phyloP scores from a whole-genome alignment of 768 basidiomycete species.

The Russula vinacea region DNA sequence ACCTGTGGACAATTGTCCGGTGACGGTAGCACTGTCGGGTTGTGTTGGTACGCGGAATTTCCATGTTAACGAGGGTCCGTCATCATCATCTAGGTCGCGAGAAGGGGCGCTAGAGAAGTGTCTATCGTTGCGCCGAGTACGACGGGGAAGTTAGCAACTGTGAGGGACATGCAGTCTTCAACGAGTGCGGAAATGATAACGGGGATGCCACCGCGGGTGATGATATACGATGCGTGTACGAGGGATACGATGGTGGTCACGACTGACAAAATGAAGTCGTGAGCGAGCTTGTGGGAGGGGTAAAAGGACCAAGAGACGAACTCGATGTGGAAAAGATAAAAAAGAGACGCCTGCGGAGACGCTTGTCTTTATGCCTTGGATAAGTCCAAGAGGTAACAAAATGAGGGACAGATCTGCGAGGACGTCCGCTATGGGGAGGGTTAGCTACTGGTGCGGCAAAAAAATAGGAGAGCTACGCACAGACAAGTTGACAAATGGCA shows the following conservation, averaged over 20 bases:
- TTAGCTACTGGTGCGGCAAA: not conserved
- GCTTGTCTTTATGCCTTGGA: conserved; percentile 43
- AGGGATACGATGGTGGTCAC: conserved; percentile 36
- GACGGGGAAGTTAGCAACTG: conserved; percentile 25
- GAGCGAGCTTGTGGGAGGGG: too few relatives aligned
- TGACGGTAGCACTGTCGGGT: not conserved
- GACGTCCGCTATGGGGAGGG: conserved; percentile 42
- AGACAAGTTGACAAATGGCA: conserved; percentile 50
- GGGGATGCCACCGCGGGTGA: conserved; percentile 33
- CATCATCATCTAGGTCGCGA: conserved; percentile 14
- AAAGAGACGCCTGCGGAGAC: conserved; percentile 43
- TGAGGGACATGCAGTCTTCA: conserved; percentile 32
- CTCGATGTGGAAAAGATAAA: conserved; percentile 56
- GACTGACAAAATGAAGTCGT: conserved; percentile 15
- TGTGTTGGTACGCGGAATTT: conserved; percentile 28
- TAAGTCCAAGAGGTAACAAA: conserved; percentile 44
- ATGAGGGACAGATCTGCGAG: conserved; percentile 48
- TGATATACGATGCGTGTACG: conserved; percentile 35
- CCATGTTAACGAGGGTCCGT: conserved; percentile 29
- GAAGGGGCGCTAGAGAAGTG: not conserved
- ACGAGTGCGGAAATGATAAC: conserved; percentile 37
- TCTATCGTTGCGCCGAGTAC: conserved; percentile 26
- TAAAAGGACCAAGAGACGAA: conserved; percentile 22
- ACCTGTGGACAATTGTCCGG: not conserved
- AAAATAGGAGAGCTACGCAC: conserved; percentile 38